These are phyloP conservation scores for Fusarium pininemorale DNA, from an alignment of 2,329 filamentous ascomycete species.

Conservation along the genomic window DNA sequence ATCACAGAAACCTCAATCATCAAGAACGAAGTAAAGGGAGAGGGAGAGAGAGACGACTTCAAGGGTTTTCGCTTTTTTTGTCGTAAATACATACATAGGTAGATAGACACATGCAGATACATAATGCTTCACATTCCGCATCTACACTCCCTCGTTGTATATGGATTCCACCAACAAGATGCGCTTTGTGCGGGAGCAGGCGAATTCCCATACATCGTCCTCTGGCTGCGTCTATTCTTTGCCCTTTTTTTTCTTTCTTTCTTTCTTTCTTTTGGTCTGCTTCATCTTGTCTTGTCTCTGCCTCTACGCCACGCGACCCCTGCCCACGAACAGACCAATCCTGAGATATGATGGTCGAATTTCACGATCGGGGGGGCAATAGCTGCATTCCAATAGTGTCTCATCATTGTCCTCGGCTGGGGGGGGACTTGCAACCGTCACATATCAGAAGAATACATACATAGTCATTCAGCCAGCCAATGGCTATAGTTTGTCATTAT, in stretches of 20 bases:
- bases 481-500: neutral
- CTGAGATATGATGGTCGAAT: neutral
- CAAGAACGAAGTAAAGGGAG: conserved; percentile 10
- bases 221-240: neutral
- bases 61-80: conserved; percentile 1
- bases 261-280: neutral
- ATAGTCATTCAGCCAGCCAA: neutral
- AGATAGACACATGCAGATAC: neutral
- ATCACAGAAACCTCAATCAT: neutral
- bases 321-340: conserved; percentile 20
- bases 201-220: neutral
- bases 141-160: conserved; percentile 14
- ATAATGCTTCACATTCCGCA: conserved; percentile 12
- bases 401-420: conserved; percentile 6
- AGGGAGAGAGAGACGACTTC: neutral
- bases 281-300: conserved; percentile 31
- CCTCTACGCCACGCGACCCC: conserved; percentile 26
- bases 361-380: neutral
- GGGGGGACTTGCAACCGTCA: conserved; percentile 13
- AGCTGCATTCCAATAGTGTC: conserved; percentile 30
- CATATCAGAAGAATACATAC: conserved; percentile 11
- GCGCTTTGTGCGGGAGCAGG: conserved; percentile 11
- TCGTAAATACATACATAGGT: neutral
- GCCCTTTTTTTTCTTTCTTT: neutral
- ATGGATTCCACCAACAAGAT: conserved; percentile 11